Percentiles rank a stretch among this genome's conserved stretches.
phyloP scores from a whole-genome alignment of 192 early-diverging fungal genomes.

The Coemansia sp. region DNA sequence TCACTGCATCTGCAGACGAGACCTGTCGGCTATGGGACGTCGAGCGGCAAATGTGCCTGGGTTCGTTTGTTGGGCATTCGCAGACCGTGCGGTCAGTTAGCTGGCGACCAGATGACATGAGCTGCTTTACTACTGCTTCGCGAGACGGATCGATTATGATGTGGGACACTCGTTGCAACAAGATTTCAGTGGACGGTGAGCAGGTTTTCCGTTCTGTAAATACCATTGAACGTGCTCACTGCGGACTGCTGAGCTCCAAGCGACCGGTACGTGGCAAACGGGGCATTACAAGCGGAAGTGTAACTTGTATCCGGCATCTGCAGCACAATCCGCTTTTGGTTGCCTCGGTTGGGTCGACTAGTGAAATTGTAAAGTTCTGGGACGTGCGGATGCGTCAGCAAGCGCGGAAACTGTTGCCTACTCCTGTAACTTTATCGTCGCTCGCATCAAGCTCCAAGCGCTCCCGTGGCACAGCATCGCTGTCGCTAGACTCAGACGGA shows the following conservation, averaged over 20 bases:
- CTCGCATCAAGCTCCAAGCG: constrained; percentile 34
- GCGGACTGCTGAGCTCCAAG: constrained; percentile 8
- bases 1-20: constrained; percentile 77
- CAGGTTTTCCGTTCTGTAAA: constrained; percentile 35
- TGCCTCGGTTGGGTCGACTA: constrained; percentile 38
- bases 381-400: constrained; percentile 63
- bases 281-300: constrained; percentile 16
- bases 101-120: constrained; percentile 56
- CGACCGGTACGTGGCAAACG: constrained; percentile 17
- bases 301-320: constrained; percentile 27
- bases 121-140: constrained; percentile 66
- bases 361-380: constrained; percentile 74
- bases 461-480: constrained; percentile 60
- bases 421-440: constrained; percentile 26
- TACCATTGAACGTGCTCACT: constrained; percentile 31
- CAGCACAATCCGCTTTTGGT: constrained; percentile 25
- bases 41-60: constrained; percentile 56
- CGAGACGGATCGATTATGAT: constrained; percentile 72
- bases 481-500: constrained; percentile 64
- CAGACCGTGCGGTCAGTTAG: constrained; percentile 71
- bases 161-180: constrained; percentile 73
- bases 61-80: constrained; percentile 62
- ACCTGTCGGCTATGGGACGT: constrained; percentile 74
- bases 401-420: constrained; percentile 44
- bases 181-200: constrained; percentile 7